Evolutionary conservation across 139 green algal genomes (phyloP).

Genomic region (Chlorella sp.): DNA sequence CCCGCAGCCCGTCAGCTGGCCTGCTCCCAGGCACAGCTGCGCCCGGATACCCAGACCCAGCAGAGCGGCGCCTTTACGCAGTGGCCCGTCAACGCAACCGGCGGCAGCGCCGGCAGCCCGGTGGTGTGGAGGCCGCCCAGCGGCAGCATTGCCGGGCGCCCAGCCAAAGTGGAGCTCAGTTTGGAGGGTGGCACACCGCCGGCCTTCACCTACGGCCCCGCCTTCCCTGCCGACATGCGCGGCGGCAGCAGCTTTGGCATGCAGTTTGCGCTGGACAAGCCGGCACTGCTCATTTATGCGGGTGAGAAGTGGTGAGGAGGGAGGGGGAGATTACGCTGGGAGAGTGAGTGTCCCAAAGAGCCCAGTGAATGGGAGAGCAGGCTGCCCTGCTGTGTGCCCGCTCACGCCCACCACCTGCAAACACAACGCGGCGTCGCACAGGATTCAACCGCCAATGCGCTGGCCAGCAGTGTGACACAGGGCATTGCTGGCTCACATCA

Average conservation of each 20-base stretch:
- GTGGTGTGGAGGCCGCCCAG: neutral
- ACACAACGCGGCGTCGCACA: no score
- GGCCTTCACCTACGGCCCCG: conserved; percentile 23
- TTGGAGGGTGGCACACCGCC: conserved; percentile 4
- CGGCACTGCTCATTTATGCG: conserved; percentile 44
- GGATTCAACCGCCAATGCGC: no score
- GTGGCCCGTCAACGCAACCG: conserved; percentile 11
- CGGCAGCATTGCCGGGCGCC: neutral
- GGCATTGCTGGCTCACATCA: no score
- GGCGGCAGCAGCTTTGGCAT: conserved; percentile 18
- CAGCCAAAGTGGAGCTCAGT: conserved; percentile 28
- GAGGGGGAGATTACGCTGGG: neutral
- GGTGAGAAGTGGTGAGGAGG: neutral
- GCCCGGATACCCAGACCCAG: conserved; percentile 19
- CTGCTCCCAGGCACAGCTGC: conserved; percentile 18
- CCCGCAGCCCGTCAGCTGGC: conserved; percentile 5
- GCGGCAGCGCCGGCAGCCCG: neutral
- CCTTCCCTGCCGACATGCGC: conserved; percentile 27
- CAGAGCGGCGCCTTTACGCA: conserved; percentile 30
- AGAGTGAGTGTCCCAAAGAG: no score
- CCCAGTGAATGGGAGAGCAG: no score
- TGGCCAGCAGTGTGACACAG: no score
- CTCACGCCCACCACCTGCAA: neutral
- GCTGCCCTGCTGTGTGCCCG: neutral
- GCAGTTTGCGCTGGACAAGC: conserved; percentile 38